Evolutionary conservation across 192 early-diverging fungal genomes (phyloP), one percentile per base, ranked within the genome.

Genomic region (Podila horticola): DNA sequence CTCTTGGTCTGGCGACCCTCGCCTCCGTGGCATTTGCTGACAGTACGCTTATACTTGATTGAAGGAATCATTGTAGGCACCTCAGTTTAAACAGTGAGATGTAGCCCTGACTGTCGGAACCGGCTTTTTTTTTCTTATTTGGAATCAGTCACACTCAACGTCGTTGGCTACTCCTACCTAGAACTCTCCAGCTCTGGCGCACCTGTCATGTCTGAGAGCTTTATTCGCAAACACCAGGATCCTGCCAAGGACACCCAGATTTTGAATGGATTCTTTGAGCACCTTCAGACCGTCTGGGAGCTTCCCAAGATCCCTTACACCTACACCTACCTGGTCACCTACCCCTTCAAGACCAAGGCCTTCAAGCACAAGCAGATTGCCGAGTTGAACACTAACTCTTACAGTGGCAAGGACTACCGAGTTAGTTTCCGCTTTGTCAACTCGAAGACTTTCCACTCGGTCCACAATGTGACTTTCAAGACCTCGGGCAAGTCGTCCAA

Each of bases 211-310:
- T 30, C 58, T 9, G 68, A 69, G 17, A 15, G 29, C 12, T 69
- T 69, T 29, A 28, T 26, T 29, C 68, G 68, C 38, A 69, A 60
- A 69, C 10, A 24, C 59, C 3, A 69, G 19, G n/a, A n/a, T n/a
- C n/a, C n/a, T n/a, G 59, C 26, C 20, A 62, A 19, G 3, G 45
- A 22, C 34, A 85, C 84, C 1, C 59, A n/a, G n/a, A n/a, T n/a
- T n/a, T n/a, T 75, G 19, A 85, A 85, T 45, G 84, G 83, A 30
- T 83, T 85, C 58, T 85, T 83, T 65, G 66, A 77, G 57, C 84
- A 75, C 22, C 72, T 67, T 15, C 57, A 62, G 19, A 83, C 81
- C 17, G 67, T 79, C 26, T 74, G 74, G 45, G 34, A 68, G 29
- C 71, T 85, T 0, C 84, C 84, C 71, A 66, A 61, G 7, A 48